These are phyloP conservation scores for Hypoxylon trugodes DNA, from an alignment of 495 filamentous ascomycete genomes.

Conservation along the genomic window DNA sequence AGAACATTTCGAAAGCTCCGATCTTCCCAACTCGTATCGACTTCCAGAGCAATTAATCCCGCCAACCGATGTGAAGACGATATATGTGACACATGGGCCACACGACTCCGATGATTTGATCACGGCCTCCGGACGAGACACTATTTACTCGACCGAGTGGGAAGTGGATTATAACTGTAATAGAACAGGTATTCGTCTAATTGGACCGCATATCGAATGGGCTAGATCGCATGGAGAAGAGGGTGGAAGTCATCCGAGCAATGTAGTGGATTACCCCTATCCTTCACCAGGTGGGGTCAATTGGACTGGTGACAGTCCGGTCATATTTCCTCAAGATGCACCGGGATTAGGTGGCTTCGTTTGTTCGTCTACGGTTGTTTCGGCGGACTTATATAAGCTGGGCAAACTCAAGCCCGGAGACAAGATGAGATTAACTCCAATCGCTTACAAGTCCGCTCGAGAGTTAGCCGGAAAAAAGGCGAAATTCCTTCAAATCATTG, in stretches of 20 bases:
- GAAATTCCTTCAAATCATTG: not conserved
- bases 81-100: conserved; percentile 65
- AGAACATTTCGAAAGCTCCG: conserved; percentile 32
- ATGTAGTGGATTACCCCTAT: conserved; percentile 69
- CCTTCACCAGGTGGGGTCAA: conserved; percentile 59
- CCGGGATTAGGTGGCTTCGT: conserved; percentile 69
- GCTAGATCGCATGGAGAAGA: conserved; percentile 66
- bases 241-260: conserved; percentile 67
- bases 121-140: conserved; percentile 58
- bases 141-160: conserved; percentile 65
- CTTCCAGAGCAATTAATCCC: conserved; percentile 28
- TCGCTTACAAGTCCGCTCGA: conserved; percentile 20
- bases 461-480: conserved; percentile 15
- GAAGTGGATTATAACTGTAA: conserved; percentile 67
- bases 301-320: conserved; percentile 66
- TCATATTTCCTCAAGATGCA: conserved; percentile 65
- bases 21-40: conserved; percentile 11
- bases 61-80: conserved; percentile 51
- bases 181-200: conserved; percentile 63
- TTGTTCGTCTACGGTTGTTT: conserved; percentile 61
- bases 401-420: conserved; percentile 70
- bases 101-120: conserved; percentile 64
- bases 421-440: conserved; percentile 51
- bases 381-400: conserved; percentile 65
- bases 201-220: conserved; percentile 65